Percentiles rank a stretch among this genome's conserved stretches.
These are phyloP conservation scores for Camelina sativa DNA, from an alignment of 345 rosid genomes.

Conservation along the genomic window DNA sequence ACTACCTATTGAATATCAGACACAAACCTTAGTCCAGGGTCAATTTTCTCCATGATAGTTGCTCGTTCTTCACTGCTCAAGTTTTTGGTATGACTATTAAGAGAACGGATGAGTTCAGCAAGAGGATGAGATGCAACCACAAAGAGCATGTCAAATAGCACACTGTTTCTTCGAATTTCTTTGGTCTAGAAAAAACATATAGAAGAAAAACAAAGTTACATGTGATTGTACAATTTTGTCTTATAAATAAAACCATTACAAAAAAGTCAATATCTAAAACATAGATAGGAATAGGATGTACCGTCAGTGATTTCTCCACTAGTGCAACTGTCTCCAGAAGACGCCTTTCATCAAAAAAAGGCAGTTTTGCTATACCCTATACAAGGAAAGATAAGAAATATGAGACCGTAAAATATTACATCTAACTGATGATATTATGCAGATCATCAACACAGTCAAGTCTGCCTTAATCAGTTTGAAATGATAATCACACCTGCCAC, in stretches of 20 bases:
- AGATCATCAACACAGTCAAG: constrained; percentile 5
- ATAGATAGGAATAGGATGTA: constrained; percentile 42
- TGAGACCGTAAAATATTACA: constrained; percentile 16
- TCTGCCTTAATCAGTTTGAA: constrained; percentile 19
- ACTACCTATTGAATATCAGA: constrained; percentile 26
- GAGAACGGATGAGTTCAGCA: constrained; percentile 72
- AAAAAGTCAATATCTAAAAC: neutral
- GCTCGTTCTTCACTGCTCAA: constrained; percentile 51
- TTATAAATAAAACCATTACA: neutral
- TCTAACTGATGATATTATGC: constrained; percentile 1
- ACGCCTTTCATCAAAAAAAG: constrained; percentile 87
- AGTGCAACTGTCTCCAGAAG: constrained; percentile 74
- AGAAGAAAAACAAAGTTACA: constrained; percentile 13
- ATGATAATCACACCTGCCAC: constrained; percentile 74
- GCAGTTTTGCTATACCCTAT: constrained; percentile 86
- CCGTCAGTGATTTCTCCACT: constrained; percentile 74
- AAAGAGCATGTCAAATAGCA: constrained; percentile 79
- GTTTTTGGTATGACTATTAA: constrained; percentile 63
- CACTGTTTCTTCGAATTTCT: constrained; percentile 83
- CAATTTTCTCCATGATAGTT: constrained; percentile 57
- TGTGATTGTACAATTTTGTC: neutral
- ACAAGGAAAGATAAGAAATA: constrained; percentile 23
- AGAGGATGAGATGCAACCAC: constrained; percentile 74
- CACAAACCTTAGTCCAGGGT: constrained; percentile 80
- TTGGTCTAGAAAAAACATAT: constrained; percentile 57